phyloP scores from a whole-genome alignment of 495 filamentous ascomycete genomes.

The Peziza echinospora region DNA sequence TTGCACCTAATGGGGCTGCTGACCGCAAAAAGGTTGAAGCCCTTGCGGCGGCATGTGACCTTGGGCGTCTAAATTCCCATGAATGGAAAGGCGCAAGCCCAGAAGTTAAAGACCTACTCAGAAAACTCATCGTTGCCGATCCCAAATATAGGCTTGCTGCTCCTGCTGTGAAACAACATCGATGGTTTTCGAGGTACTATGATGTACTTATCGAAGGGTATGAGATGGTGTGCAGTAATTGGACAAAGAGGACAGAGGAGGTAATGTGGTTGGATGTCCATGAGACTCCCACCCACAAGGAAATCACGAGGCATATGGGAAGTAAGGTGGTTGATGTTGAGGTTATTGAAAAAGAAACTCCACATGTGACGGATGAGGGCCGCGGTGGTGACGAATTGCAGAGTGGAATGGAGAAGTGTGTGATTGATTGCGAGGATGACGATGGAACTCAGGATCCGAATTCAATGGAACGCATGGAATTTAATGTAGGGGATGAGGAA shows the following conservation, averaged over 20 bases:
- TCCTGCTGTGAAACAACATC: constrained; percentile 32
- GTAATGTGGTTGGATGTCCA: not conserved
- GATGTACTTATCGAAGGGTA: constrained; percentile 29
- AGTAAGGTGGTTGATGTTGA: not conserved
- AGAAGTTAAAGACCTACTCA: constrained; percentile 33
- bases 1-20: constrained; percentile 15
- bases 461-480: no score
- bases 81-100: constrained; percentile 22
- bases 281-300: no score
- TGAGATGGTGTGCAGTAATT: constrained; percentile 25
- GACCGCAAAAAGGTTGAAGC: constrained; percentile 5
- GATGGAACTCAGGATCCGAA: not conserved
- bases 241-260: constrained; percentile 18
- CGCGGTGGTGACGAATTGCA: not conserved
- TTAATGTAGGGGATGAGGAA: not conserved
- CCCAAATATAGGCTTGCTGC: constrained; percentile 30
- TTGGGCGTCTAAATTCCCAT: constrained; percentile 23
- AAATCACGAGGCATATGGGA: no score
- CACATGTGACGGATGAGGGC: not conserved
- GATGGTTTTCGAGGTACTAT: constrained; percentile 33
- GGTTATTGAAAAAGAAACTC: not conserved
- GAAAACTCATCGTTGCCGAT: constrained; percentile 28
- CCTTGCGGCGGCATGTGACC: constrained; percentile 16
- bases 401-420: not conserved
- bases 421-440: no score